Evolutionary conservation across 495 filamentous ascomycete species (phyloP).

Genomic region (Apodospora peruviana): DNA sequence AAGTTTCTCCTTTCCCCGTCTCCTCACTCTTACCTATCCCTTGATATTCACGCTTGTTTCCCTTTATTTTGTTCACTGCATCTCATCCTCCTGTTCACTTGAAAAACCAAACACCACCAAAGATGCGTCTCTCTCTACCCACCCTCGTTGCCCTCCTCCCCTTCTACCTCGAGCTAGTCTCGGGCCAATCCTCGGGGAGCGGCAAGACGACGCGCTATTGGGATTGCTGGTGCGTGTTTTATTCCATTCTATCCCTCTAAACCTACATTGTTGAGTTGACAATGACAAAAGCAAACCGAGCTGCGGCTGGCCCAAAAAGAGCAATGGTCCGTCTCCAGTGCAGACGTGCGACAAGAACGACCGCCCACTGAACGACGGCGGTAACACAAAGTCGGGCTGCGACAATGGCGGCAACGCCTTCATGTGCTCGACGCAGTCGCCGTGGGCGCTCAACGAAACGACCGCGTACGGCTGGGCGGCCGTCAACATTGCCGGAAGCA

Average conservation of each 20-base stretch:
- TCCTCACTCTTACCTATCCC: neutral
- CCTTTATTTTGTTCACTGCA: neutral
- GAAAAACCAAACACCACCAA: constrained; percentile 4
- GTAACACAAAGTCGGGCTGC: constrained; percentile 41
- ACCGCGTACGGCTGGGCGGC: constrained; percentile 61
- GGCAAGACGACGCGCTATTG: constrained; percentile 62
- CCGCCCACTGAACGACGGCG: constrained; percentile 45
- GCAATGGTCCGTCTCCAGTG: constrained; percentile 37
- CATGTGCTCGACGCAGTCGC: constrained; percentile 58
- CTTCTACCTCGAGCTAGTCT: constrained; percentile 12
- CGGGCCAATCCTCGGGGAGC: constrained; percentile 27
- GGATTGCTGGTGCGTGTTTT: constrained; percentile 50
- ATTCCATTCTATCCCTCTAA: neutral
- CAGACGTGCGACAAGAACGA: constrained; percentile 54
- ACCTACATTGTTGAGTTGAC: neutral
- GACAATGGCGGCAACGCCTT: constrained; percentile 51
- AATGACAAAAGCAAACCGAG: constrained; percentile 43
- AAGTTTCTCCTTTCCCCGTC: too few species aligned
- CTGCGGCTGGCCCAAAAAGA: constrained; percentile 58
- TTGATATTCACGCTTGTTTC: neutral
- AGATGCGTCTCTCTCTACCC: constrained; percentile 21
- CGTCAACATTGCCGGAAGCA: constrained; percentile 47
- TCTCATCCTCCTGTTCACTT: neutral
- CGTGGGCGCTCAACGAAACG: constrained; percentile 55
- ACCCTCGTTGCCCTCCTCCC: constrained; percentile 17